phyloP scores from a whole-genome alignment of 208 protist species.

The Leishmania arabica region DNA sequence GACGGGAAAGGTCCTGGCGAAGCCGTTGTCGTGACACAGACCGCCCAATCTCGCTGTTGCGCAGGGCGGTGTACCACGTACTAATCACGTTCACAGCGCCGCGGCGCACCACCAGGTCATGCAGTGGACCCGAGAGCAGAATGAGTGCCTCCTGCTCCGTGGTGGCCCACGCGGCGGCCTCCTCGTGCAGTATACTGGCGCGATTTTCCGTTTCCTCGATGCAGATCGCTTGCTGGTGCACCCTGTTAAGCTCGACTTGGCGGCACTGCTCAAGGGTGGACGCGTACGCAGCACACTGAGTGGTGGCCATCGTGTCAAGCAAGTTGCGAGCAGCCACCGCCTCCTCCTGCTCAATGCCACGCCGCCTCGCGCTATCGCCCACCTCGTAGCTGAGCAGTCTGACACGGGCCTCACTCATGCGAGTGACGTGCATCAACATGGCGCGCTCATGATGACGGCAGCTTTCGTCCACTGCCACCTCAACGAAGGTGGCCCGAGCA shows the following conservation, averaged over 20 bases:
- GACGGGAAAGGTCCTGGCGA: constrained; percentile 14
- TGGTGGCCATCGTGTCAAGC: constrained; percentile 7
- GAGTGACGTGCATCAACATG: constrained; percentile 10
- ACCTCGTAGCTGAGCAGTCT: constrained; percentile 12
- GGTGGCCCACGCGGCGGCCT: constrained; percentile 16
- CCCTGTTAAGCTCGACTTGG: constrained; percentile 4
- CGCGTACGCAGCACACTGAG: constrained; percentile 17
- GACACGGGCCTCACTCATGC: constrained; percentile 8
- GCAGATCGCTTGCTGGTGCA: constrained; percentile 20
- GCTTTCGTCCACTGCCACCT: constrained; percentile 7
- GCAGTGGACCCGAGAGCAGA: constrained; percentile 24
- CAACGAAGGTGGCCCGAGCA: not conserved
- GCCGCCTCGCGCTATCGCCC: constrained; percentile 13
- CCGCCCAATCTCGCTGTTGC: constrained; percentile 21
- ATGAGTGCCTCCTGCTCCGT: constrained; percentile 10
- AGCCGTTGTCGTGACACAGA: constrained; percentile 19
- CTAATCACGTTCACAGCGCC: constrained; percentile 20
- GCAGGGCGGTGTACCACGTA: constrained; percentile 21
- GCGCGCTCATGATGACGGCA: constrained; percentile 9
- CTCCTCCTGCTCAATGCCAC: constrained; percentile 19
- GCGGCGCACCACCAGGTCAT: constrained; percentile 22
- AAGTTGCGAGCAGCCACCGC: constrained; percentile 9
- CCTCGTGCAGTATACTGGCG: constrained; percentile 16
- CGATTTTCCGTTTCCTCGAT: constrained; percentile 22
- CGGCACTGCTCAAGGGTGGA: not conserved